Conservation (phyloP, 345 rosid species). For the Aquilaria yunnanensis region DNA sequence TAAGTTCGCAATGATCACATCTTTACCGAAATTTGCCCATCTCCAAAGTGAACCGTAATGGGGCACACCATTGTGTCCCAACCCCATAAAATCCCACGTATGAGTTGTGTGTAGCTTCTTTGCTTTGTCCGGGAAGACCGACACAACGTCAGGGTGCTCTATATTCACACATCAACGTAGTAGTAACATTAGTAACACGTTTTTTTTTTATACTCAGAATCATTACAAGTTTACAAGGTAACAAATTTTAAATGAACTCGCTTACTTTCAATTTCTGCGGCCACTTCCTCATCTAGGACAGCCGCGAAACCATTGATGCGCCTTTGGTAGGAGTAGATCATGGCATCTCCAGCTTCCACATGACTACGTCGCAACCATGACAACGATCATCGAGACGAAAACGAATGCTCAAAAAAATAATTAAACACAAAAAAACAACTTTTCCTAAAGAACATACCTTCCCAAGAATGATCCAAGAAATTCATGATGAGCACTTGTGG, state of each 20-base stretch:
- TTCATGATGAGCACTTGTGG: constrained; percentile 19
- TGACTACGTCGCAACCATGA: constrained; percentile 20
- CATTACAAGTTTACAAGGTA: not conserved
- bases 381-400: not conserved
- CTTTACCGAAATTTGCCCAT: constrained; percentile 36
- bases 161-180: not conserved
- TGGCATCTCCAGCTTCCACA: constrained; percentile 30
- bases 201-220: not conserved
- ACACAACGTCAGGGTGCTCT: constrained; percentile 37
- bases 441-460: constrained; percentile 13
- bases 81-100: constrained; percentile 41
- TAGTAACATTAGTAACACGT: not conserved
- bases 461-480: constrained; percentile 30
- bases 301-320: constrained; percentile 57
- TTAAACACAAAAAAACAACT: not conserved
- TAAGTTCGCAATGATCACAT: constrained; percentile 36
- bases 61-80: constrained; percentile 18
- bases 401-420: not conserved
- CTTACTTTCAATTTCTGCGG: constrained; percentile 33
- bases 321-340: constrained; percentile 39
- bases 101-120: constrained; percentile 34
- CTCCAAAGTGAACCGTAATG: constrained; percentile 21
- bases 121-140: constrained; percentile 26
- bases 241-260: not conserved
- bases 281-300: constrained; percentile 24